Base-by-base conservation (phyloP, 257 asterid genomes). In the Euphrasia confusa region DNA sequence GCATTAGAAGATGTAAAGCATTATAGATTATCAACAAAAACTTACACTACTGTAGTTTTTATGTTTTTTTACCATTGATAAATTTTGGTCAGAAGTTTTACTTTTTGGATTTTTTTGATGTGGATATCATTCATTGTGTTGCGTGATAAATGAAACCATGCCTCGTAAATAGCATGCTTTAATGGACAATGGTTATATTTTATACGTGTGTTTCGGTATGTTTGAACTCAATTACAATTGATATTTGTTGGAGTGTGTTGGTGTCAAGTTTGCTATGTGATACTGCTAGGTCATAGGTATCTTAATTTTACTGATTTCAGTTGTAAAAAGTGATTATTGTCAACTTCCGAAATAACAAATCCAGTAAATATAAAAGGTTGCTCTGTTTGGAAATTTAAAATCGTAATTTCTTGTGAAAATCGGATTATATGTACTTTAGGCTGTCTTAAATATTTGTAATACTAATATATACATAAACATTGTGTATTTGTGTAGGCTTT, bases 331-430 rank as follows among this genome's bases (percentile, higher is more conserved):
- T 56, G 21, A 5, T 13, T n/a, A 57, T 30, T 30, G 4, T 30
- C 56, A 50, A 2, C 3, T 30, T 30, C 42, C 14, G 3, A 56
- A 56, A 11, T 13, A 56, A 11, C 33, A 54, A 54, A 54, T 21
- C 58, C 58, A 54, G 58, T 35, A 18, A 21, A 54, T 52, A 18
- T 52, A 18, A 52, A 49, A 52, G 57, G 4, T 52, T 52, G 30
- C 26, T 17, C 37, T 54, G 60, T 27, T 54, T 40, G 47, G n/a
- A 40, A 40, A 40, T 40, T 40, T 40, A 40, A 40, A 54, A 54
- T 54, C 15, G 8, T 33, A 33, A 33, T 55, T 55, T 14, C 10
- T 4, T 12, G 7, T 17, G 54, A 49, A 49, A 2, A 18, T 49
- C 12, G 24, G 24, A 21, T 21, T 49, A 12, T 49, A 10, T 14